Conservation (phyloP, 148 eudicot genomes). For the Chenopodium formosanum region DNA sequence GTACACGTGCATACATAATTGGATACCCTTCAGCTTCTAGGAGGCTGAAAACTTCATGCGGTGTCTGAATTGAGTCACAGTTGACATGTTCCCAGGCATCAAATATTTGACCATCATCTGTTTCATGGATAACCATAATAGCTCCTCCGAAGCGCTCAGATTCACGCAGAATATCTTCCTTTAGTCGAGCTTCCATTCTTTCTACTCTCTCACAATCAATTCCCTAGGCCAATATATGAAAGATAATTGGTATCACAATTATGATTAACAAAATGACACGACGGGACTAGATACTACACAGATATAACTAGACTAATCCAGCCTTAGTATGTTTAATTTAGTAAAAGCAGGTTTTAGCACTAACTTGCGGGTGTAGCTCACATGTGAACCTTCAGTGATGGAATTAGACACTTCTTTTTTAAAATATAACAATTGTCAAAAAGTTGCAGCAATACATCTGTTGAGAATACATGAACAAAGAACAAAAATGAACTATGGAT, state of each 20-base stretch:
- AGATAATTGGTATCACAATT: background rate
- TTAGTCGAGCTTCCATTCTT: constrained; percentile 90
- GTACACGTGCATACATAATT: constrained; percentile 91
- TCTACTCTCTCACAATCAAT: constrained; percentile 90
- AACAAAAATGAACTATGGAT: background rate
- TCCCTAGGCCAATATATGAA: constrained; percentile 44
- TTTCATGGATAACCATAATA: constrained; percentile 95
- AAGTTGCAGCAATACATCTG: background rate
- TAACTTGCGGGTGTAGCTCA: background rate
- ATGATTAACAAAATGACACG: background rate
- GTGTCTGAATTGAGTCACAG: constrained; percentile 71
- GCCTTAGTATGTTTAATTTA: background rate
- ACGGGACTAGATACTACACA: background rate
- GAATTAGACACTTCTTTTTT: background rate
- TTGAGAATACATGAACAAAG: background rate
- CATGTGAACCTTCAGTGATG: background rate
- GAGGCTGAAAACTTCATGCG: constrained; percentile 75
- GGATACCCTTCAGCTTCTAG: constrained; percentile 75
- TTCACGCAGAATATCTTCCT: constrained; percentile 85
- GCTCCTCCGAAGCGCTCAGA: constrained; percentile 78
- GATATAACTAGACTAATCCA: background rate
- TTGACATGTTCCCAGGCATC: constrained; percentile 90
- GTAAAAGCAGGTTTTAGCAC: background rate
- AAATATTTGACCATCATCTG: constrained; percentile 74
- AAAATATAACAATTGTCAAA: background rate